Base-by-base conservation (phyloP, 2,329 filamentous ascomycete genomes). In the Hymenoscyphus fraxineus region DNA sequence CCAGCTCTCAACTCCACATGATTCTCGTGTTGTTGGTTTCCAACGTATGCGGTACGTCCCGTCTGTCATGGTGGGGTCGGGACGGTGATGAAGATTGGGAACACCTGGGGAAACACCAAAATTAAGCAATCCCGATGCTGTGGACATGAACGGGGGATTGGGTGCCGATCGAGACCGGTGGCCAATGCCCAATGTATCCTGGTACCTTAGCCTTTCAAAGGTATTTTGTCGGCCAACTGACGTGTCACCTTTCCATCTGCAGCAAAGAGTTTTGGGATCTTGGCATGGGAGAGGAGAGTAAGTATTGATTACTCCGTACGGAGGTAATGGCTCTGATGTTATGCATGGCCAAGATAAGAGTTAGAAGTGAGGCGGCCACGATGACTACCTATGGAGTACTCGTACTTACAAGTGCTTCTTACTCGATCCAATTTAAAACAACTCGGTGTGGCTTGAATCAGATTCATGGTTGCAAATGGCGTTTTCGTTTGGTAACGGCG, bases 1-100 rank as follows among this genome's bases (percentile, higher is more conserved):
- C 22, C 3, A 31, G 13, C 32, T 31, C 54, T 57, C 19, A 57
- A 57, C 15, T 57, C 54, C 27, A 22, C 44, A 51, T 51, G 44
- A n/a, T 57, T 57, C 27, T 57, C 32, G 13, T 31, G 54, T 38
- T 57, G 54, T 57, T 31, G 54, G 27, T 57, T 57, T 35, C 54
- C 54, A 57, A 57, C 27, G 16, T 35, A 32, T 57, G 54, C 54
- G 54, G 54, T 57, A 27, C 32, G 16, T 51, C 13, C 54, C 3
- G 51, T 56, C 22, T 6, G 35, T 35, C 35, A 35, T 10, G 51
- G 19, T 13, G 13, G 27, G 54, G 54, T 13, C 19, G 9, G 44
- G n/a, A 47, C 44, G 6, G 12, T 56, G 54, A 32, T 22, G 54
- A 35, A 56, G 32, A n/a, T 32, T 57, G 19, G 54, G 54, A 57